A percentile compares a stretch with the other conserved stretches of the same genome.
Evolutionary conservation across 345 rosid genomes (phyloP).

Genomic region (Moricandia moricandioides): DNA sequence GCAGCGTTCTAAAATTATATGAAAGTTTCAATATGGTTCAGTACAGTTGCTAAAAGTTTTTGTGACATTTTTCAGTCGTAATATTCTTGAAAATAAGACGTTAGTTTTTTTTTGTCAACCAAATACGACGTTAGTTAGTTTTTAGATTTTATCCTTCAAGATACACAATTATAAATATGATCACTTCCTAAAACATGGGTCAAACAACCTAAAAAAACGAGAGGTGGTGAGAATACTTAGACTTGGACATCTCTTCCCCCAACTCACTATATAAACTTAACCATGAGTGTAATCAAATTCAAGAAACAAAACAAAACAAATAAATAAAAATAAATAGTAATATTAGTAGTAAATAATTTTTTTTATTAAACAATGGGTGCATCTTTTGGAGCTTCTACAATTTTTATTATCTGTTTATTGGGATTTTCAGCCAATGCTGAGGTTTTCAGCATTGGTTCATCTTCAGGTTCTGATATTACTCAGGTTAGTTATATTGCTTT

Average conservation of each 20-base stretch:
- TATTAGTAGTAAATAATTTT: background rate
- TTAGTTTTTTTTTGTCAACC: background rate
- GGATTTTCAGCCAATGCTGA: slow-evolving; percentile 31
- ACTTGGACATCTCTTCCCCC: background rate
- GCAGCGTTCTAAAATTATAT: background rate
- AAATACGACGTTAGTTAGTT: background rate
- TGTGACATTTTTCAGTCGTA: background rate
- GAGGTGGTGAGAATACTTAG: slow-evolving; percentile 13
- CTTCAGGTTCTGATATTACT: slow-evolving; percentile 29
- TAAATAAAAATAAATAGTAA: slow-evolving; percentile 8
- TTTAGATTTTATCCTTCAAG: background rate
- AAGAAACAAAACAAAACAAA: slow-evolving; percentile 15
- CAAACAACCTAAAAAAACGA: slow-evolving; percentile 26
- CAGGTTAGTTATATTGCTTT: slow-evolving; percentile 11
- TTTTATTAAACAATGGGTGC: slow-evolving; percentile 14
- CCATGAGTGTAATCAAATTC: background rate
- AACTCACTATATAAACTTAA: slow-evolving; percentile 11
- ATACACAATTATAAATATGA: background rate
- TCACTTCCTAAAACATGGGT: background rate
- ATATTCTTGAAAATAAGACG: background rate
- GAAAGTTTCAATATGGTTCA: background rate
- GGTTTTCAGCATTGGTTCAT: slow-evolving; percentile 15
- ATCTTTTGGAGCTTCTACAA: slow-evolving; percentile 17
- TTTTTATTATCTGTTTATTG: slow-evolving; percentile 27
- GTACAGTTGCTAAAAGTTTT: background rate